A percentile compares a stretch with the other conserved stretches of the same genome.
Evolutionary conservation across 2,329 filamentous ascomycete species (phyloP).

Genomic region (Aspergillus ochraceus): DNA sequence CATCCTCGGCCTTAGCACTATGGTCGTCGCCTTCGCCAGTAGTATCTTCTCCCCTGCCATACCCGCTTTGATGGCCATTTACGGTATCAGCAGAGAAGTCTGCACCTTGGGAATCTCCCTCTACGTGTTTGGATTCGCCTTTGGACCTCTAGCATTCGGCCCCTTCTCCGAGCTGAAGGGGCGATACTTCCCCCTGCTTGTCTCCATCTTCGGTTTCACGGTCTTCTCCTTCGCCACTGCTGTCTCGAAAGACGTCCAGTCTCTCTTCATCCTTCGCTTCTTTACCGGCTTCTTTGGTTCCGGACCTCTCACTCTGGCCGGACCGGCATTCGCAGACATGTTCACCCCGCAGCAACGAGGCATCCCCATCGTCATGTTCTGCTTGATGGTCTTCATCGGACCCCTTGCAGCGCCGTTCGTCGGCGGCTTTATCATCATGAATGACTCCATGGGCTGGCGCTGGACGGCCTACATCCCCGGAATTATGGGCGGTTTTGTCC

Average conservation of each 20-base stretch:
- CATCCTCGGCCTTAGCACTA: conserved; percentile 17
- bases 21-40: conserved; percentile 22
- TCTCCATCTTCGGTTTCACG: conserved; percentile 39
- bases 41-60: conserved; percentile 22
- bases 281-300: conserved; percentile 45
- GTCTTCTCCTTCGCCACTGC: conserved; percentile 46
- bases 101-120: conserved; percentile 15
- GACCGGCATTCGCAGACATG: conserved; percentile 36
- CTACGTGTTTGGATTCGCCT: conserved; percentile 21
- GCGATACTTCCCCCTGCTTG: conserved; percentile 41
- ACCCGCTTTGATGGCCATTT: conserved; percentile 9
- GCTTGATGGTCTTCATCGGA: conserved; percentile 39
- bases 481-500: conserved; percentile 32
- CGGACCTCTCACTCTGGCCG: conserved; percentile 38
- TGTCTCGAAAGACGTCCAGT: conserved; percentile 34
- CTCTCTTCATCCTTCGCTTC: conserved; percentile 40
- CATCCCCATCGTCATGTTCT: conserved; percentile 36
- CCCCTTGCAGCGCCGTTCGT: conserved; percentile 42
- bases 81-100: conserved; percentile 16
- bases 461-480: conserved; percentile 44
- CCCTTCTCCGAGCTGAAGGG: conserved; percentile 35
- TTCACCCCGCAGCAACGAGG: conserved; percentile 7
- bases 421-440: conserved; percentile 36
- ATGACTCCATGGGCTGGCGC: conserved; percentile 37
- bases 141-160: conserved; percentile 25